Percentiles rank a stretch among this genome's conserved stretches.
phyloP scores from a whole-genome alignment of 1,139 yeast genomes.

The Dujonia santamariae region DNA sequence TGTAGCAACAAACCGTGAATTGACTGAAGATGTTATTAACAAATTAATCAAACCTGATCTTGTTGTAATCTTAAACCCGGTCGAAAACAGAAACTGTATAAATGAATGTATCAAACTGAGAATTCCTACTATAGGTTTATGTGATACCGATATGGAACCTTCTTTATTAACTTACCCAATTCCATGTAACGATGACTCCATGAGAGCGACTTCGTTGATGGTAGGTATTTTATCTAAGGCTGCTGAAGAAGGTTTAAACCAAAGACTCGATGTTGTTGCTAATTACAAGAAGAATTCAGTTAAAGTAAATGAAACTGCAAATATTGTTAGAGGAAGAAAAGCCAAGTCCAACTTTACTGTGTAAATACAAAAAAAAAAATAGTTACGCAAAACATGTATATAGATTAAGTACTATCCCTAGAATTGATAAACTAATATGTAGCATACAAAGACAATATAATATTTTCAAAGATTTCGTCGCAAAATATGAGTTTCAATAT shows the following conservation, averaged over 20 bases:
- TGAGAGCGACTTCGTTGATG: slow-evolving; percentile 74
- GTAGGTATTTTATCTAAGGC: slow-evolving; percentile 83
- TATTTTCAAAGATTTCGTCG: too few relatives aligned
- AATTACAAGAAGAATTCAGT: slow-evolving; percentile 6
- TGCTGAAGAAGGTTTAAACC: slow-evolving; percentile 71
- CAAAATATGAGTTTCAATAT: too few relatives aligned
- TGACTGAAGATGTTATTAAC: slow-evolving; percentile 42
- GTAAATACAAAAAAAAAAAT: neutral
- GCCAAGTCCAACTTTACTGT: too few relatives aligned
- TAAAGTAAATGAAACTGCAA: neutral
- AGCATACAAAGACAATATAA: too few relatives aligned
- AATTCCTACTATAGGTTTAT: slow-evolving; percentile 89
- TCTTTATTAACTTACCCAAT: slow-evolving; percentile 87
- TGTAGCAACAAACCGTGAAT: slow-evolving; percentile 52
- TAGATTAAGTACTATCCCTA: too few relatives aligned
- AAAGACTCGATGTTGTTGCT: slow-evolving; percentile 44
- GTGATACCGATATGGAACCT: slow-evolving; percentile 94
- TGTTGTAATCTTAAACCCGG: slow-evolving; percentile 82
- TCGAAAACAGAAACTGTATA: slow-evolving; percentile 78
- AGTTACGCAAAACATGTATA: slow-evolving; percentile 4
- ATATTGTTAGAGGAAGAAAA: neutral
- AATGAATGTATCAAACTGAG: slow-evolving; percentile 79
- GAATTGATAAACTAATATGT: too few relatives aligned
- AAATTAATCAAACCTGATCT: slow-evolving; percentile 79
- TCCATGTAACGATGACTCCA: slow-evolving; percentile 95